Percentiles rank a stretch among this genome's conserved stretches.
Conservation (phyloP, 371 early-diverging fungal species). For the Rhizomucor miehei region DNA sequence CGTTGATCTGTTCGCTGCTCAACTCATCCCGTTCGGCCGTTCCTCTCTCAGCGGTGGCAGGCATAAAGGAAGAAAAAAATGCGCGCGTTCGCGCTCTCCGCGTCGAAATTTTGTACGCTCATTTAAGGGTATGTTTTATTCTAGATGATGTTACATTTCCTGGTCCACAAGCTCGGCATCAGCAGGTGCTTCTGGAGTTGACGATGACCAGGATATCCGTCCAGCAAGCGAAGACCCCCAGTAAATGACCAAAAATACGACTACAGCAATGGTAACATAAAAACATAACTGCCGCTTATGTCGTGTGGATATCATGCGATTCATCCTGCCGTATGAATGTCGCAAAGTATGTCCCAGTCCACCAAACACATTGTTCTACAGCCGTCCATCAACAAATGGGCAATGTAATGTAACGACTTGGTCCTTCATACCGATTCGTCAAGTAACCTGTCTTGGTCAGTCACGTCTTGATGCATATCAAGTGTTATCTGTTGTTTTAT, state of each 20-base stretch:
- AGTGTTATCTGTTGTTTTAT: constrained; percentile 36
- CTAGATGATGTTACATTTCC: too few relatives aligned
- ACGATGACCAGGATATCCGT: constrained; percentile 9
- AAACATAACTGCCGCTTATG: constrained; percentile 42
- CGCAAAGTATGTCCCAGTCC: constrained; percentile 29
- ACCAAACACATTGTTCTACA: constrained; percentile 35
- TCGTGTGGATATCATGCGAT: constrained; percentile 43
- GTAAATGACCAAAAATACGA: constrained; percentile 32
- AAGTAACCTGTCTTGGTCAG: constrained; percentile 34
- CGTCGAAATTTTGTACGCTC: too few relatives aligned
- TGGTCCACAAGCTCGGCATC: too few relatives aligned
- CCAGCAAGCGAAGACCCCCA: constrained; percentile 20
- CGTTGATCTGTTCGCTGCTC: too few relatives aligned
- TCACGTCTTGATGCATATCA: constrained; percentile 46
- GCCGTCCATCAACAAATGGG: neutral
- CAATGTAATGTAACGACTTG: neutral
- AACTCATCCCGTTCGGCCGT: too few relatives aligned
- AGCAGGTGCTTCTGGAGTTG: neutral
- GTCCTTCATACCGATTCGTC: constrained; percentile 34
- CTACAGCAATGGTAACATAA: constrained; percentile 27
- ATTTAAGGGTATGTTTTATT: too few relatives aligned
- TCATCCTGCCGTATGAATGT: constrained; percentile 37
- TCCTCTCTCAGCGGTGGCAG: too few relatives aligned
- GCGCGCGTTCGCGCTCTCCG: too few relatives aligned
- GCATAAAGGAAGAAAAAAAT: too few relatives aligned